These are phyloP conservation scores for Cladosporium colombiae DNA, from an alignment of 2,329 filamentous ascomycete genomes.

Conservation along the genomic window DNA sequence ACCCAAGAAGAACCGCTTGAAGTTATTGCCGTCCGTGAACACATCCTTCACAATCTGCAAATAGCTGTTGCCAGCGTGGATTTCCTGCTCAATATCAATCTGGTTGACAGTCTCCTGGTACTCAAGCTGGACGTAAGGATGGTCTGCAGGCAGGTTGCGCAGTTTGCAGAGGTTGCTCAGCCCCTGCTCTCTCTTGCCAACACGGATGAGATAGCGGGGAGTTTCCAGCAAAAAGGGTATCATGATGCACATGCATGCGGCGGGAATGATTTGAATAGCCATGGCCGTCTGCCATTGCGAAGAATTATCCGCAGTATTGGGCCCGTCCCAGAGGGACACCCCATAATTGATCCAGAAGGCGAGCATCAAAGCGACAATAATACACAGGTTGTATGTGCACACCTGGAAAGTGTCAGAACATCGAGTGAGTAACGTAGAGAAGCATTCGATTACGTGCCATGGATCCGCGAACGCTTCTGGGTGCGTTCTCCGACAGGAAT, in stretches of 20 bases:
- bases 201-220: constrained; percentile 25
- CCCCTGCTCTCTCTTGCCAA: constrained; percentile 22
- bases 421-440: too few species aligned
- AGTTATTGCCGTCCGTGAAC: constrained; percentile 22
- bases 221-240: constrained; percentile 25
- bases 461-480: constrained; percentile 24
- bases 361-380: constrained; percentile 21
- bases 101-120: constrained; percentile 29
- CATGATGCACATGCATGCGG: constrained; percentile 25
- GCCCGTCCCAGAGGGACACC: constrained; percentile 23
- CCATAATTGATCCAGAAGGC: constrained; percentile 24
- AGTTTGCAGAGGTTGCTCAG: constrained; percentile 24
- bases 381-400: constrained; percentile 29
- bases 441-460: too few species aligned
- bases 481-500: constrained; percentile 25
- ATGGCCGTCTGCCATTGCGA: constrained; percentile 22
- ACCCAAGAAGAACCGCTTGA: constrained; percentile 24
- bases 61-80: constrained; percentile 23
- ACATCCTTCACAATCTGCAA: constrained; percentile 23
- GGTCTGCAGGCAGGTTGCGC: constrained; percentile 27
- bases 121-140: constrained; percentile 28
- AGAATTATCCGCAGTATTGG: too few species aligned
- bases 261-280: constrained; percentile 25
- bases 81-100: constrained; percentile 25
- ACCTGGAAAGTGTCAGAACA: constrained; percentile 66